Evolutionary conservation across 1,139 yeast species (phyloP), one percentile per base, ranked within the genome.

Genomic region (Pichia sp.): DNA sequence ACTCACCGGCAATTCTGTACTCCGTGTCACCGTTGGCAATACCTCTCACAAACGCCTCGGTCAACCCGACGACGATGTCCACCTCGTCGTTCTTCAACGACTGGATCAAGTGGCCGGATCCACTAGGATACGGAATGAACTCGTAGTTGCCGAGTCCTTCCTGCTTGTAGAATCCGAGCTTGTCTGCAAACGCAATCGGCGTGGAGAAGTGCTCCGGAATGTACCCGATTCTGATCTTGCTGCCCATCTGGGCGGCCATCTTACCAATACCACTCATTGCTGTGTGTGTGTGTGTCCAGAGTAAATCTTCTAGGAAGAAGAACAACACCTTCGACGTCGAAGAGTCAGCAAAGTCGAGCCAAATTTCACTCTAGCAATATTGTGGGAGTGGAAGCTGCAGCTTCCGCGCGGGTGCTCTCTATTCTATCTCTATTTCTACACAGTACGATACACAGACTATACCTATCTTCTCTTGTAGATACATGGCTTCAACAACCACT

Each of bases 401-500:
- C n/a, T n/a, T n/a, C n/a, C n/a, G n/a, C n/a, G n/a, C n/a, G n/a
- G n/a, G n/a, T n/a, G n/a, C n/a, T n/a, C n/a, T n/a, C n/a, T n/a
- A n/a, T n/a, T n/a, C n/a, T n/a, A n/a, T n/a, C n/a, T n/a, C n/a
- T n/a, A n/a, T n/a, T n/a, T n/a, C n/a, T n/a, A n/a, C n/a, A n/a
- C n/a, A n/a, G n/a, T n/a, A n/a, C n/a, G n/a, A n/a, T n/a, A n/a
- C n/a, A n/a, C n/a, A n/a, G n/a, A n/a, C n/a, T n/a, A n/a, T n/a
- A n/a, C 34, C 59, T 68, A 93, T 58, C 99, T 78, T 69, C 96
- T 79, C 66, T 93, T 93, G 68, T 93, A 93, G 51, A 93, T 87
- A 69, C 99, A 93, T 6, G 99, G 99, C 65, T 91, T 93, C 56
- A 93, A 73, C 48, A 90, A 71, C 95, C 96, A 89, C 59, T 85